Conservation (phyloP, 1,139 yeast genomes). For the Komagataea norvegica region DNA sequence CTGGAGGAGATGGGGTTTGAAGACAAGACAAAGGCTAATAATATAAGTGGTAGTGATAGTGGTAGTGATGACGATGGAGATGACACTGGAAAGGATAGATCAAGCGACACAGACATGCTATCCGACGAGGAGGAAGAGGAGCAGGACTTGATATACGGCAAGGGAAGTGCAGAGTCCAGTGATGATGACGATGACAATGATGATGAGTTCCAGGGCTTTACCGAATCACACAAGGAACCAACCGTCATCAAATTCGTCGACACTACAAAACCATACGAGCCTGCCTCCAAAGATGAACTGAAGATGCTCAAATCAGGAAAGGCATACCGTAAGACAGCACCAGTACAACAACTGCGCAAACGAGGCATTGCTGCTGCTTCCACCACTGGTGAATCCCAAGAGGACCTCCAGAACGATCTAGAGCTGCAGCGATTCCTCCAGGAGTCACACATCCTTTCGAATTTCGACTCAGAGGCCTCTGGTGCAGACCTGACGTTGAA, state of each 20-base stretch:
- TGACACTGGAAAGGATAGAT: constrained; percentile 23
- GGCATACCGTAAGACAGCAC: constrained; percentile 23
- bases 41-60: no score
- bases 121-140: constrained; percentile 13
- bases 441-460: constrained; percentile 82
- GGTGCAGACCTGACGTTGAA: constrained; percentile 76
- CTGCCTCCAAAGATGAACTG: constrained; percentile 40
- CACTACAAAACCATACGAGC: constrained; percentile 28
- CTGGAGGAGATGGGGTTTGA: constrained; percentile 55
- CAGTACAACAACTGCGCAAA: not conserved
- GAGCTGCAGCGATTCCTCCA: constrained; percentile 75
- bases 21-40: constrained; percentile 46
- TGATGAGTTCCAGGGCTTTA: constrained; percentile 9
- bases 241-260: constrained; percentile 44
- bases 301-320: constrained; percentile 39
- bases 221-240: constrained; percentile 28
- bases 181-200: constrained; percentile 19
- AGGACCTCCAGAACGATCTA: constrained; percentile 70
- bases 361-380: constrained; percentile 4
- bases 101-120: constrained; percentile 16
- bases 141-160: constrained; percentile 15
- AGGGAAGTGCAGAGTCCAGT: constrained; percentile 19
- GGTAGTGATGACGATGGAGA: constrained; percentile 11
- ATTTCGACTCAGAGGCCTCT: constrained; percentile 44
- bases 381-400: constrained; percentile 33